Conservation (phyloP, 345 rosid species). For the Acer yangbiense region DNA sequence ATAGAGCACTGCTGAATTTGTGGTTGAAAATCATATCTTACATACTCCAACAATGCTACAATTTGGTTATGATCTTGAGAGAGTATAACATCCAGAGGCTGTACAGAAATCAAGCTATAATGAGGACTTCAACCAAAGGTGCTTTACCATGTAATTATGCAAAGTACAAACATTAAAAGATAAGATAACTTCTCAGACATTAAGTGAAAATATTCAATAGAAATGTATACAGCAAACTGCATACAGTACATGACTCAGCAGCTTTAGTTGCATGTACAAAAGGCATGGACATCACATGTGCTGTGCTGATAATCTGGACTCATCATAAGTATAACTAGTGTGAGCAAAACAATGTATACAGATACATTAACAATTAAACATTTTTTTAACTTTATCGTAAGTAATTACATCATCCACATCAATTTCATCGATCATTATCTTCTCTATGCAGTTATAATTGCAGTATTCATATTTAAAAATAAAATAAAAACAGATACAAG, state of each 20-base stretch:
- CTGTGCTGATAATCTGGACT: neutral
- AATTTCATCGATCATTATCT: neutral
- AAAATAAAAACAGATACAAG: neutral
- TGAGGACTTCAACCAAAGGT: neutral
- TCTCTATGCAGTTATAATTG: neutral
- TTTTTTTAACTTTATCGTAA: neutral
- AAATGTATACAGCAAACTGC: neutral
- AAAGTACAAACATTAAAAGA: neutral
- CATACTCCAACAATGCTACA: conserved; percentile 80
- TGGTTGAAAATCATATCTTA: conserved; percentile 82
- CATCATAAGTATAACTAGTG: neutral
- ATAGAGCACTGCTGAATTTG: conserved; percentile 82
- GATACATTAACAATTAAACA: neutral
- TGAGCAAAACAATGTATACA: neutral
- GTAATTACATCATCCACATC: neutral
- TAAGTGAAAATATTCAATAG: neutral
- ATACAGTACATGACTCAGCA: neutral
- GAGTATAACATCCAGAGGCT: conserved; percentile 93
- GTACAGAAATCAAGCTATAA: conserved; percentile 34
- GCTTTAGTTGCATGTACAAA: neutral
- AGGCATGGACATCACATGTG: conserved; percentile 4
- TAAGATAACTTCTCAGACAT: neutral
- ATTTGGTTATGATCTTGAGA: conserved; percentile 92
- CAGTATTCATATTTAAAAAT: neutral
- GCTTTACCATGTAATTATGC: neutral